Conservation (phyloP, 2,329 filamentous ascomycete genomes). For the Ascochyta viciae-villosae region DNA sequence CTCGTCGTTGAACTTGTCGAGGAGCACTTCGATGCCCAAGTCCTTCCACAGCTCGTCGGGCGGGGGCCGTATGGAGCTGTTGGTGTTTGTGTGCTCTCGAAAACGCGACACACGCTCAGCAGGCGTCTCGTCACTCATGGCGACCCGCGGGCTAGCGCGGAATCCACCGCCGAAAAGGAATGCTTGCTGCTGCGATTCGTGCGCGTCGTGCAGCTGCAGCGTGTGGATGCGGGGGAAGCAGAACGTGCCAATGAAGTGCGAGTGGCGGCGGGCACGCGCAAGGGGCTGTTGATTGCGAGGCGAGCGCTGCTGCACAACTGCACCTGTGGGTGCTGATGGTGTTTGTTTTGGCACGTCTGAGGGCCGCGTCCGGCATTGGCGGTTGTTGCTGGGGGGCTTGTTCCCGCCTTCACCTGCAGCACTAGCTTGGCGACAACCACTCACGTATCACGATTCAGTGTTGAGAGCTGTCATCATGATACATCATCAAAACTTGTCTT, state of each 20-base stretch:
- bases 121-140: slow-evolving; percentile 27
- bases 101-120: slow-evolving; percentile 36
- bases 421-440: neutral
- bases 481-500: too few relatives aligned
- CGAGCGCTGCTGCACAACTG: too few relatives aligned
- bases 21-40: slow-evolving; percentile 32
- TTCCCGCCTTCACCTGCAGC: neutral
- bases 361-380: neutral
- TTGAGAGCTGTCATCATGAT: too few relatives aligned
- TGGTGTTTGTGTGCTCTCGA: slow-evolving; percentile 42
- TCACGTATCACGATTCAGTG: too few relatives aligned
- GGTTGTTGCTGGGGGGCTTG: slow-evolving; percentile 5
- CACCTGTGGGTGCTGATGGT: neutral
- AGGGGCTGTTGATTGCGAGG: neutral
- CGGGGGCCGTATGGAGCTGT: slow-evolving; percentile 38
- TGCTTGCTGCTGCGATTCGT: neutral
- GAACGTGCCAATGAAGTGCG: slow-evolving; percentile 8
- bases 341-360: slow-evolving; percentile 6
- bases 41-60: slow-evolving; percentile 41
- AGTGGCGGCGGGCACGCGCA: slow-evolving; percentile 1
- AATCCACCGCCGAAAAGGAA: neutral
- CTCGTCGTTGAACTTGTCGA: slow-evolving; percentile 37
- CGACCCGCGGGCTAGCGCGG: neutral
- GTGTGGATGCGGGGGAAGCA: neutral
- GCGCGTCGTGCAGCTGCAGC: neutral